Base-by-base conservation (phyloP, 2,329 filamentous ascomycete species). In the Aspergillus awamori region DNA sequence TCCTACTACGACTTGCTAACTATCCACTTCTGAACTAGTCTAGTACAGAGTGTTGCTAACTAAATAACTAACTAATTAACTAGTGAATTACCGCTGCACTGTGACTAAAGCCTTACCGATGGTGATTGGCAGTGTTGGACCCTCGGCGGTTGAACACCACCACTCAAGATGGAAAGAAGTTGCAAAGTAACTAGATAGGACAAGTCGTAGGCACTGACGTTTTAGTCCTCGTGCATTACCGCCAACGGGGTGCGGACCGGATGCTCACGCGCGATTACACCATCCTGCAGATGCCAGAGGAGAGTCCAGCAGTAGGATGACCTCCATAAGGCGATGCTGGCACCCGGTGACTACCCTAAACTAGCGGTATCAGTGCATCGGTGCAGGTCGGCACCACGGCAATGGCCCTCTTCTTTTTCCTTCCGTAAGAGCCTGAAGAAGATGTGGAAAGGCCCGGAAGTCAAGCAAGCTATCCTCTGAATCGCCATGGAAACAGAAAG, bases 201-300 rank as follows among this genome's bases (percentile, higher is more conserved):
- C 38, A 30, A 55, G 28, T 36, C 4, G 52, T 20, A 49, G 24
- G 22, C 58, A 36, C 45, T 57, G 38, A 68, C 64, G 36, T 49
- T 65, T 69, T 64, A 26, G 64, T 62, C 63, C 61, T 63, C 54
- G 45, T 68, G 64, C 69, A 70, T 70, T 57, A 22, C 52, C 54
- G 59, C 58, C 60, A 60, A 58, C 39, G 36, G 45, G 53, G 33
- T 47, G 48, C 55, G 62, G 53, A 47, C 55, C 49, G 58, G 53
- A 36, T 26, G 52, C 55, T 59, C 56, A 64, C 59, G 57, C 57
- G 59, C 45, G 45, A 74, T 74, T 66, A 69, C 69, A 63, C 51
- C 66, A 66, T 67, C 56, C n/a, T 66, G 65, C 69, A 70, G 64
- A 51, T 26, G 60, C 59, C 52, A 39, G 47, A 60, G 33, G 13